A percentile compares a stretch with the other conserved stretches of the same genome.
Evolutionary conservation across 108 stramenopile species (phyloP).

Genomic region (Cyclotella distinguenda): DNA sequence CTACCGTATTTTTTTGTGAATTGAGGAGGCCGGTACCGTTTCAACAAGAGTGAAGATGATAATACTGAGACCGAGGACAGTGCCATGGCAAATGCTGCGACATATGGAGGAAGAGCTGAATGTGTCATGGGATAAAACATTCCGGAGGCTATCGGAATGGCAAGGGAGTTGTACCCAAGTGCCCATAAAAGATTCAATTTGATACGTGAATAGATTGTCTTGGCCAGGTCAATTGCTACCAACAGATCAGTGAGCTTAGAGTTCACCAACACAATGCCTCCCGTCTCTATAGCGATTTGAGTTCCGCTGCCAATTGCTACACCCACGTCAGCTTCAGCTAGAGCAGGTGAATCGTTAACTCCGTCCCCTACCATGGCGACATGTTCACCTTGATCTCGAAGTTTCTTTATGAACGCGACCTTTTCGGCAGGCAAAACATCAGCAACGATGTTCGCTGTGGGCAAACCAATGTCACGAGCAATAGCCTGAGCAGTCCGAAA

Average conservation of each 20-base stretch:
- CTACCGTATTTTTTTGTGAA: conserved; percentile 52
- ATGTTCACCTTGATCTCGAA: conserved; percentile 66
- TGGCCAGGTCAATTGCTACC: conserved; percentile 72
- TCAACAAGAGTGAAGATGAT: conserved; percentile 45
- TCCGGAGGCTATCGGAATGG: conserved; percentile 88
- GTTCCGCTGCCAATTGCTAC: conserved; percentile 88
- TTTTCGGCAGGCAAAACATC: conserved; percentile 90
- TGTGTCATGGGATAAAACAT: conserved; percentile 72
- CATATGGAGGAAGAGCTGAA: conserved; percentile 59
- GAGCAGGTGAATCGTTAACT: conserved; percentile 59
- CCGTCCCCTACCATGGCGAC: conserved; percentile 94
- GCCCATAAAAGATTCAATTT: conserved; percentile 84
- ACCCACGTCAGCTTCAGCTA: conserved; percentile 90
- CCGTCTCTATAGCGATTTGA: conserved; percentile 86
- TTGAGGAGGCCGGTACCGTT: conserved; percentile 48
- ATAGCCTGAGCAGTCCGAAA: conserved; percentile 66
- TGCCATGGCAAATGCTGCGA: conserved; percentile 84
- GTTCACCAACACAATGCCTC: conserved; percentile 81
- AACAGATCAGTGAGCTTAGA: conserved; percentile 70
- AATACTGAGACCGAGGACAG: conserved; percentile 70
- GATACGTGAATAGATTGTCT: conserved; percentile 73
- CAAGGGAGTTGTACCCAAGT: conserved; percentile 79
- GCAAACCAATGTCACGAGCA: conserved; percentile 71
- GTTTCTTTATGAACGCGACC: conserved; percentile 58
- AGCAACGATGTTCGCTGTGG: conserved; percentile 68